These are phyloP conservation scores for Dendrocalamus sinicus DNA, from an alignment of 176 grass and related monocot genomes.

Conservation along the genomic window DNA sequence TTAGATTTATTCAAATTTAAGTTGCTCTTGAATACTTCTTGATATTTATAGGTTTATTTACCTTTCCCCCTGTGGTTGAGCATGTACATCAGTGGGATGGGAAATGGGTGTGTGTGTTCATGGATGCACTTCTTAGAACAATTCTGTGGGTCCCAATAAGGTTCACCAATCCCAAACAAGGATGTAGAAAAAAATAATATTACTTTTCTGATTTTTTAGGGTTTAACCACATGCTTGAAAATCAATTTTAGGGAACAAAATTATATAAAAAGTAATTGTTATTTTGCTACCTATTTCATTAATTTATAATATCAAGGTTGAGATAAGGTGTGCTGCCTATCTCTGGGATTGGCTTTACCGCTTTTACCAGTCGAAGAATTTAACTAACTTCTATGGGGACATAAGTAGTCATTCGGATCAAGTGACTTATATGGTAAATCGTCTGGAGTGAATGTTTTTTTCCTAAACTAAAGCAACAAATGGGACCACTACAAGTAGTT, in stretches of 20 bases:
- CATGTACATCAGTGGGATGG: constrained; percentile 4
- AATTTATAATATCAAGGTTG: neutral
- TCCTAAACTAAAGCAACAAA: neutral
- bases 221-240: constrained; percentile 16
- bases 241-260: neutral
- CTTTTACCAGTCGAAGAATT: constrained; percentile 11
- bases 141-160: neutral
- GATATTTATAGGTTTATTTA: neutral
- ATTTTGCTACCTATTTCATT: neutral
- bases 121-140: constrained; percentile 6
- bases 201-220: constrained; percentile 16
- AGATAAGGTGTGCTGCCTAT: neutral
- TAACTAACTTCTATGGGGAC: neutral
- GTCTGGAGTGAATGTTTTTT: neutral
- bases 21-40: neutral
- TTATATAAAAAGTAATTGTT: neutral
- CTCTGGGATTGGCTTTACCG: constrained; percentile 12
- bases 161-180: constrained; percentile 1
- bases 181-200: neutral
- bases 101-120: neutral
- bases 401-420: neutral
- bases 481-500: neutral
- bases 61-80: neutral
- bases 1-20: constrained; percentile 18
- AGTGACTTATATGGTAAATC: neutral